Base-by-base conservation (phyloP, 805 yeast genomes). In the Wickerhamia fluorescens region DNA sequence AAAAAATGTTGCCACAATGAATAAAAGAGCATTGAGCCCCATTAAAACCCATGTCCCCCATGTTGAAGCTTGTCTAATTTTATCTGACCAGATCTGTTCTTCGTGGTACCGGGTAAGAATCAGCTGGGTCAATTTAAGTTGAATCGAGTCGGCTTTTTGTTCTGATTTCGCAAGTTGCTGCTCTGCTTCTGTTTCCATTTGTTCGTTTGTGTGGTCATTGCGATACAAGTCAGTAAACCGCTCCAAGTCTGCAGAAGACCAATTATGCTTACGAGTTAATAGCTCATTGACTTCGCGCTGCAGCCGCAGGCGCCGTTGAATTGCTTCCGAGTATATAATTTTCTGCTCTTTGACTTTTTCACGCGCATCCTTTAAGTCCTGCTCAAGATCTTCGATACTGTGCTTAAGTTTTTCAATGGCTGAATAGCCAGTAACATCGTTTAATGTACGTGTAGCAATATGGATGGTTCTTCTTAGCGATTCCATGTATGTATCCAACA, bases 51-150 rank as follows among this genome's bases (percentile, higher is more conserved):
- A 76, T 0, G 99, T 92, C 3, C 97, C 98, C 94, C 96, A 92
- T 0, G 97, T 88, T 5, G 95, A 84, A 4, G 94, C 86, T 40
- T 88, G 72, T 36, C 98, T 66, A 35, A 92, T 92, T 54, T 88
- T 88, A 56, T 92, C 98, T 2, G 96, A 85, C 97, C 98, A 92
- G 6, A 92, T 75, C 54, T 92, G 97, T 47, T 92, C 99, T 51
- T 92, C 97, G 38, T 89, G 95, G 46, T 92, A 92, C 42, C 97
- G 64, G 2, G 87, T 77, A 46, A 89, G 63, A 11, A 92, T 92
- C 35, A 84, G 78, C 33, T 77, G 77, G 11, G 86, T 78, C 26
- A 87, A 57, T 33, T 68, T 72, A 31, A 75, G 68, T 41, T 82
- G 89, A 12, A 78, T 53, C 7, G 76, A 76, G 32, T 87, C 95